phyloP scores from a whole-genome alignment of 2,329 filamentous ascomycete species.

The Zymoseptoria ardabiliae region DNA sequence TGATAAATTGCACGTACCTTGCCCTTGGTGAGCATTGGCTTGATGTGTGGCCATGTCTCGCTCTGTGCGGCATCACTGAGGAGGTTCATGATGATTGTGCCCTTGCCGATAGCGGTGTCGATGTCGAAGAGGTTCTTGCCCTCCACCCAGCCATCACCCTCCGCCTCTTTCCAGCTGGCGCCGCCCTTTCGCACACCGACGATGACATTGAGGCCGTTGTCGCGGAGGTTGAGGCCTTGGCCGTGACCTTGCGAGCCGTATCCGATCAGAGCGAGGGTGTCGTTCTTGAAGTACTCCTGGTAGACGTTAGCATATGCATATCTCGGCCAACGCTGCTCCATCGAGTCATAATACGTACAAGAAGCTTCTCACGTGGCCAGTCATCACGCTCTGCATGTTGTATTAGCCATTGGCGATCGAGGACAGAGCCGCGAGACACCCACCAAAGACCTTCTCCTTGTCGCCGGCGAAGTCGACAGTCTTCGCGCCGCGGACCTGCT shows the following conservation, averaged over 20 bases:
- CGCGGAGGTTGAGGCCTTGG: conserved; percentile 98
- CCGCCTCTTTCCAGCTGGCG: conserved; percentile 95
- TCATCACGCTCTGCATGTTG: conserved; percentile 74
- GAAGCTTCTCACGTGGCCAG: conserved; percentile 97
- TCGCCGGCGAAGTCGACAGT: conserved; percentile 96
- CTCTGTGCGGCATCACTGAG: conserved; percentile 95
- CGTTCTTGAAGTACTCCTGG: conserved; percentile 99
- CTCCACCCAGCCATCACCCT: conserved; percentile 94
- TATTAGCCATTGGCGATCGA: conserved; percentile 23
- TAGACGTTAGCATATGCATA: conserved; percentile 21
- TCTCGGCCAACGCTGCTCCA: not conserved
- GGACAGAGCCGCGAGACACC: conserved; percentile 22
- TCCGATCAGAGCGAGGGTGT: conserved; percentile 97
- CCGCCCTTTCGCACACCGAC: conserved; percentile 98
- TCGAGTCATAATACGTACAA: conserved; percentile 51
- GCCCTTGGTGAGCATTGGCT: conserved; percentile 96
- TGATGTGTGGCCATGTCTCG: conserved; percentile 97
- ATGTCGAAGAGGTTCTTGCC: conserved; percentile 99
- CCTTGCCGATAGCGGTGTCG: conserved; percentile 87
- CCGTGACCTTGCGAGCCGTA: conserved; percentile 98
- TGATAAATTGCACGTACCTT: conserved; percentile 58
- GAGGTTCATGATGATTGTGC: conserved; percentile 98
- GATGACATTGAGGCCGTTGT: conserved; percentile 99
- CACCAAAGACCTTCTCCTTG: conserved; percentile 92
- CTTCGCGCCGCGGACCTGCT: conserved; percentile 77